A percentile compares a stretch with the other conserved stretches of the same genome.
Conservation (phyloP, 176 grass and related monocot genomes). For the Triticum dicoccoides region DNA sequence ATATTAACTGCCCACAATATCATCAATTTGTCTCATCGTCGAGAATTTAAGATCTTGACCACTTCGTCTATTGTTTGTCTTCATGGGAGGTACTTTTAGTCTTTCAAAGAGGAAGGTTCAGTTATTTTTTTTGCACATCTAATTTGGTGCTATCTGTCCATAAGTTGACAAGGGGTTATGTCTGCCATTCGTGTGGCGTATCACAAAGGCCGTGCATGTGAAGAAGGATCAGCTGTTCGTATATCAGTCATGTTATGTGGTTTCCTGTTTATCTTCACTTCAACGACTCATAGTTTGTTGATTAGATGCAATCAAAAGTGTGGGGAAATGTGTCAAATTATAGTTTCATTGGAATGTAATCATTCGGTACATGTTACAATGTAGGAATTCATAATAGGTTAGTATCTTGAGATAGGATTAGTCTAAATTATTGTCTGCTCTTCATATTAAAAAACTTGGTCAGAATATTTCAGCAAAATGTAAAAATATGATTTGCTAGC, state of each 20-base stretch:
- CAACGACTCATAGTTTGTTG: neutral
- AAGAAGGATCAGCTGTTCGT: constrained; percentile 14
- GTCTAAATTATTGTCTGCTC: neutral
- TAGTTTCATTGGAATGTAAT: neutral
- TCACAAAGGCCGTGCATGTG: constrained; percentile 18
- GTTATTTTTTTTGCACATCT: neutral
- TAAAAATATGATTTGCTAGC: neutral
- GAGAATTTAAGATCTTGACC: constrained; percentile 39
- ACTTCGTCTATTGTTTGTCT: neutral
- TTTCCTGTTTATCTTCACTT: neutral
- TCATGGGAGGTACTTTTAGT: constrained; percentile 1
- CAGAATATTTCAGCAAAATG: neutral
- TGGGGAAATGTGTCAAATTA: neutral
- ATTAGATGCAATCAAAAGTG: neutral
- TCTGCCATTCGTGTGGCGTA: constrained; percentile 16
- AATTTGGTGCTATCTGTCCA: neutral
- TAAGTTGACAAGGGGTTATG: neutral
- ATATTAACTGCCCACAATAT: constrained; percentile 37
- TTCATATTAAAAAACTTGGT: neutral
- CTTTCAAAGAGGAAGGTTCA: neutral
- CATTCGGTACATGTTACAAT: constrained; percentile 7
- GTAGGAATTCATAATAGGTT: neutral
- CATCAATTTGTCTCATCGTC: constrained; percentile 32
- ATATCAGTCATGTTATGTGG: constrained; percentile 14
- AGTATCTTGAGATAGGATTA: constrained; percentile 4